phyloP scores from a whole-genome alignment of 2,329 filamentous ascomycete genomes.

The Fusarium succisae region DNA sequence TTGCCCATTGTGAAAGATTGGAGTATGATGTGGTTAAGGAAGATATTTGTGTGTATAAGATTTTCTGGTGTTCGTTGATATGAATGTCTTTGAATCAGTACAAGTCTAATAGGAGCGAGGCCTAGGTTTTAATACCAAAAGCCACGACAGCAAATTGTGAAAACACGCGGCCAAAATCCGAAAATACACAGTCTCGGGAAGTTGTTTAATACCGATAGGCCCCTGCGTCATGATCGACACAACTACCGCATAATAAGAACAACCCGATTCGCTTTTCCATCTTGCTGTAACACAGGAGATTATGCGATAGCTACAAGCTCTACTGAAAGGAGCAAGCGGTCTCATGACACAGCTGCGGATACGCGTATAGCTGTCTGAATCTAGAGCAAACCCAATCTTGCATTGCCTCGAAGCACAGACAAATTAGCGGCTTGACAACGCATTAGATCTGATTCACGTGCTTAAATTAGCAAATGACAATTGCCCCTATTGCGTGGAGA shows the following conservation, averaged over 20 bases:
- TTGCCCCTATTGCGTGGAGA: background rate
- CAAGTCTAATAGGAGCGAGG: background rate
- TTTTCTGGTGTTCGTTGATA: fast-evolving
- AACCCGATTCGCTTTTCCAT: background rate
- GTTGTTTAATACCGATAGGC: fast-evolving
- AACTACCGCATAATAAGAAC: background rate
- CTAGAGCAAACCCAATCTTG: background rate
- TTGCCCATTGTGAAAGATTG: background rate
- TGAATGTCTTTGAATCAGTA: too few relatives aligned
- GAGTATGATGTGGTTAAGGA: background rate
- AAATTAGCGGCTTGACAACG: fast-evolving
- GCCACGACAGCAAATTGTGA: fast-evolving
- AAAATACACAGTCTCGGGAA: background rate
- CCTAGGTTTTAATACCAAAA: fast-evolving
- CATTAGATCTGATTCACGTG: too few relatives aligned
- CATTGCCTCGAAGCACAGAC: background rate
- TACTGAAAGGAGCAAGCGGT: background rate
- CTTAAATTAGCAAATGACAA: background rate
- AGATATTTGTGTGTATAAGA: too few relatives aligned
- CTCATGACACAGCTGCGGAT: background rate
- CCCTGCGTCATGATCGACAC: background rate
- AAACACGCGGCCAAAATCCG: background rate
- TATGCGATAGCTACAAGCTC: background rate
- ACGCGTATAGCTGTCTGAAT: background rate
- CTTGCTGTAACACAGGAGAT: background rate